Evolutionary conservation across 208 protist species (phyloP), one percentile per base, ranked within the genome.

Genomic region (Crithidia expoeki): DNA sequence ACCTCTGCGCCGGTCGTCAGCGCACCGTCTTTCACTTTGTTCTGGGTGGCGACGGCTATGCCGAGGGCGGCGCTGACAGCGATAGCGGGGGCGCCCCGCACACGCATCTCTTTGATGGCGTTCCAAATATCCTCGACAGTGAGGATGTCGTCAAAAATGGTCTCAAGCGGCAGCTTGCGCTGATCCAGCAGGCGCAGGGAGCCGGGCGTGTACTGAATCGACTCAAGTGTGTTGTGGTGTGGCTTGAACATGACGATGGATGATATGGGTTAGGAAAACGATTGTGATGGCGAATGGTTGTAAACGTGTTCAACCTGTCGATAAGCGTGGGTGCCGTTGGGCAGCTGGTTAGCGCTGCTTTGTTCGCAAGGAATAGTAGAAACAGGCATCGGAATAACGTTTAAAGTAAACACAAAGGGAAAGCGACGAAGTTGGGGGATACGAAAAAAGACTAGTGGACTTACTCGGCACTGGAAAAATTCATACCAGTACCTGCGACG

Each of bases 81-180:
- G 70, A 99, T 99, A 11, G 97, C 97, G 10, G 96, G 96, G 0
- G 97, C 96, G 9, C 97, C 97, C 33, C 97, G 93, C 7, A 98
- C 95, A 42, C 95, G 90, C 94, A 98, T 98, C 64, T 96, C 90
- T 59, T 86, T 86, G 65, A 98, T 98, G 46, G 94, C 95, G 4
- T 66, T 75, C 77, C 81, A 98, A 27, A 94, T 88, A 50, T 98
- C 89, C 63, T 98, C 81, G 17, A 90, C 77, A 21, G 83, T 96
- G 57, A 70, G 65, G 6, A 98, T 76, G 14, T 92, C 84, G 60
- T 96, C 90, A 64, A 85, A 97, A 25, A 88, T 72, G 0, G 87
- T 96, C 61, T 89, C 81, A 16, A 92, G 74, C 10, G 93, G 93
- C 36, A 97, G 76, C 66, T 86, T 81, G 38, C 90, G 84, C 81